These are phyloP conservation scores for Pseudogymnoascus verrucosus DNA, from an alignment of 2,329 filamentous ascomycete species.

Conservation along the genomic window DNA sequence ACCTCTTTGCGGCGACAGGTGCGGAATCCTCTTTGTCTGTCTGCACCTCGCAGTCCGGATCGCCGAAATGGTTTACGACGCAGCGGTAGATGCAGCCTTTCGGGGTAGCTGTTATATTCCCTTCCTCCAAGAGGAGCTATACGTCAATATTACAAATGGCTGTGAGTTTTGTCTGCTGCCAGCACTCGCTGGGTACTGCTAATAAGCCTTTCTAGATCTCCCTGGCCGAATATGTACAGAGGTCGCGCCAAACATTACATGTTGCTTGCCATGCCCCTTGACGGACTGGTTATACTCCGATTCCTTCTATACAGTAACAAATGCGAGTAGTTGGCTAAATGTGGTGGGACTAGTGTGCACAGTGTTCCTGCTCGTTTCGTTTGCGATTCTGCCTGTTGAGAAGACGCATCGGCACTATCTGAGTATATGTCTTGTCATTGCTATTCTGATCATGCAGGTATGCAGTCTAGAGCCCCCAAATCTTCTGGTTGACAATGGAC, in stretches of 20 bases:
- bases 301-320: slow-evolving; percentile 51
- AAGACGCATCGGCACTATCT: slow-evolving; percentile 90
- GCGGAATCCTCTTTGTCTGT: not conserved
- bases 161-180: not conserved
- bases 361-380: slow-evolving; percentile 71
- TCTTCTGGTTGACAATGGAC: slow-evolving; percentile 6
- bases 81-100: not conserved
- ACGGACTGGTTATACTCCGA: slow-evolving; percentile 66
- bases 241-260: slow-evolving; percentile 45
- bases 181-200: not conserved
- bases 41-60: not conserved
- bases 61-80: slow-evolving; percentile 1
- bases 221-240: slow-evolving; percentile 49
- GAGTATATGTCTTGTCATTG: slow-evolving; percentile 75
- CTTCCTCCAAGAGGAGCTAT: slow-evolving; percentile 50
- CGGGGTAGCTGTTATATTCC: slow-evolving; percentile 55
- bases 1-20: not conserved
- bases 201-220: slow-evolving; percentile 34
- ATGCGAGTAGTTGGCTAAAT: slow-evolving; percentile 73
- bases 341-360: slow-evolving; percentile 65
- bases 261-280: slow-evolving; percentile 86
- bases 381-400: slow-evolving; percentile 71
- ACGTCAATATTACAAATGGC: not conserved
- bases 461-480: slow-evolving; percentile 34
- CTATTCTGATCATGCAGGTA: slow-evolving; percentile 71